Conservation (phyloP, 1,284 basidiomycete genomes). For the Wolfiporia cocos region DNA sequence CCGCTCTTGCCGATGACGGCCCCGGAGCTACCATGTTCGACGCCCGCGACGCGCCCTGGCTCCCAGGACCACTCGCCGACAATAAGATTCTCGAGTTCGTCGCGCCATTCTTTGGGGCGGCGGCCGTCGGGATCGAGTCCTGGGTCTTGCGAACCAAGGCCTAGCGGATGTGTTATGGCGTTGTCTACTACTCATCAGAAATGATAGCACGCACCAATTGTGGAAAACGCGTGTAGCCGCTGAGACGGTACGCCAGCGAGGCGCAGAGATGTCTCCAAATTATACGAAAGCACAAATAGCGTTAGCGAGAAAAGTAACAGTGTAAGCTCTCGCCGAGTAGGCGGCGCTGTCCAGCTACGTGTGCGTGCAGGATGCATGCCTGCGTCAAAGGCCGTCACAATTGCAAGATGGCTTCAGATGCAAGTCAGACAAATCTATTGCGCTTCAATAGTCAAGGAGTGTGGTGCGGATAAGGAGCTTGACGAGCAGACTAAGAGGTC, state of each 20-base stretch:
- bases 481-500: too few relatives aligned
- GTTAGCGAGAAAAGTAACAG: conserved; percentile 55
- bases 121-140: conserved; percentile 40
- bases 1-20: conserved; percentile 13
- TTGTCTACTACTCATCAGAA: neutral
- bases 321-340: conserved; percentile 56
- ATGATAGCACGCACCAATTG: conserved; percentile 11
- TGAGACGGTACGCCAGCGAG: conserved; percentile 38
- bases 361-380: conserved; percentile 11
- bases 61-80: conserved; percentile 66
- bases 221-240: conserved; percentile 21
- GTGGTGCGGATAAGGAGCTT: too few relatives aligned
- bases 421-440: too few relatives aligned
- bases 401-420: too few relatives aligned
- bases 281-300: conserved; percentile 60
- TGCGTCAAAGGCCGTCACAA: too few relatives aligned
- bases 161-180: conserved; percentile 27
- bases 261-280: conserved; percentile 52
- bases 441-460: too few relatives aligned
- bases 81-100: conserved; percentile 50
- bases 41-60: conserved; percentile 45
- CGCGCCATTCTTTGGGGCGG: conserved; percentile 40
- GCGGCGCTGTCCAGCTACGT: conserved; percentile 55
- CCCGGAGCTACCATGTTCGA: conserved; percentile 15
- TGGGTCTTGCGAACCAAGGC: conserved; percentile 29